Percentiles rank a stretch among this genome's conserved stretches.
Conservation (phyloP, 306 rosid species). For the Cicer judaicum region DNA sequence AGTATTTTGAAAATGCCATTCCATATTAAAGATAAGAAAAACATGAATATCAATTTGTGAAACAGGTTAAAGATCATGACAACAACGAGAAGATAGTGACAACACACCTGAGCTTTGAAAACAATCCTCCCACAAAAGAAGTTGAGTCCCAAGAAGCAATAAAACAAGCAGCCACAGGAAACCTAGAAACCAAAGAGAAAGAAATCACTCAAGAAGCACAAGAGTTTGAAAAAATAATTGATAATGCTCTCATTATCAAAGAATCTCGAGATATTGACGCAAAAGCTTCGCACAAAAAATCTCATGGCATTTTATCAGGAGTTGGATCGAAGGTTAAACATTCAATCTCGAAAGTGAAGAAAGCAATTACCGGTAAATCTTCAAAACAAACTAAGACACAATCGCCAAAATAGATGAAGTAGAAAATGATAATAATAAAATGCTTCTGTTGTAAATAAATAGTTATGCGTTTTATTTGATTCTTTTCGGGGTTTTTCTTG, state of each 20-base stretch:
- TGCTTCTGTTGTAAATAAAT: slow-evolving; percentile 33
- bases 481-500: background rate
- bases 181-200: slow-evolving; percentile 37
- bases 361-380: slow-evolving; percentile 71
- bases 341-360: slow-evolving; percentile 77
- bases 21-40: background rate
- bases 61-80: too few species aligned
- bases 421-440: background rate
- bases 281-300: slow-evolving; percentile 61
- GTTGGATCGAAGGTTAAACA: slow-evolving; percentile 79
- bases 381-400: slow-evolving; percentile 54
- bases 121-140: slow-evolving; percentile 1
- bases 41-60: too few species aligned
- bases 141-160: background rate
- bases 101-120: slow-evolving; percentile 2
- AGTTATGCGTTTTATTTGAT: background rate
- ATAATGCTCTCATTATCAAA: slow-evolving; percentile 49
- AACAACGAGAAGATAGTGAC: slow-evolving; percentile 12
- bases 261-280: slow-evolving; percentile 48
- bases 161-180: slow-evolving; percentile 14
- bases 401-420: slow-evolving; percentile 42
- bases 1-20: background rate
- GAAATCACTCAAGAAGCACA: slow-evolving; percentile 40
- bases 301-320: slow-evolving; percentile 65
- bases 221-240: slow-evolving; percentile 31